Base-by-base conservation (phyloP, 495 filamentous ascomycete genomes). In the Hyaloscypha variabilis region DNA sequence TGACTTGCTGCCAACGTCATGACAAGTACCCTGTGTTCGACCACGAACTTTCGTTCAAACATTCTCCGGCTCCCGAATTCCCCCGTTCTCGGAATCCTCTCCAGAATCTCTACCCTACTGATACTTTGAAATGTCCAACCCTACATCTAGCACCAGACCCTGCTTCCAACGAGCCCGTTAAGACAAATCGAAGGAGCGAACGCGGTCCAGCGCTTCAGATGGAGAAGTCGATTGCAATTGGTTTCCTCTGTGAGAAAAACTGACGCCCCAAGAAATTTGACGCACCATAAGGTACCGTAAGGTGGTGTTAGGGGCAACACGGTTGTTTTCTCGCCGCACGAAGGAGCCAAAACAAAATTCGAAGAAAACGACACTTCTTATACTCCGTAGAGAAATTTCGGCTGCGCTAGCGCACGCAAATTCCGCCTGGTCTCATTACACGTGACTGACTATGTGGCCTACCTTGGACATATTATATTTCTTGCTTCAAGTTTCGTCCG, bases 121-220 rank as follows among this genome's bases (percentile, higher is more conserved):
- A n/a, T n/a, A n/a, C n/a, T n/a, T n/a, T n/a, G n/a, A 51, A 53
- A 68, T 72, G 70, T 72, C 54, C 70, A 63, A 64, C 65, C 58
- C 50, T 42, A 57, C 61, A 60, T 56, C 34, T 49, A 56, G 49
- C 34, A 60, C 29, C 64, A 60, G 31, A 29, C 61, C 69, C 71
- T 60, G 55, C 69, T 64, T 26, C 60, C 67, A 58, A 42, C 67
- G 67, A 68, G 71, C 71, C 71, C 71, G 60, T 68, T 46, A 73
- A 71, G 71, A 71, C 71, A 68, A 73, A 73, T 64, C 69, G 69
- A 54, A 58, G 58, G 58, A 46, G 66, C 60, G 68, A 69, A 70
- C 69, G 28, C 66, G 57, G 53, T 63, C 19, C 31, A 36, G 67
- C 58, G 46, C 55, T 26, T 24, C 19, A 39, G 61, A 59, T 13